Base-by-base conservation (phyloP, 768 basidiomycete species). In the Gelatoporia subvermispora region DNA sequence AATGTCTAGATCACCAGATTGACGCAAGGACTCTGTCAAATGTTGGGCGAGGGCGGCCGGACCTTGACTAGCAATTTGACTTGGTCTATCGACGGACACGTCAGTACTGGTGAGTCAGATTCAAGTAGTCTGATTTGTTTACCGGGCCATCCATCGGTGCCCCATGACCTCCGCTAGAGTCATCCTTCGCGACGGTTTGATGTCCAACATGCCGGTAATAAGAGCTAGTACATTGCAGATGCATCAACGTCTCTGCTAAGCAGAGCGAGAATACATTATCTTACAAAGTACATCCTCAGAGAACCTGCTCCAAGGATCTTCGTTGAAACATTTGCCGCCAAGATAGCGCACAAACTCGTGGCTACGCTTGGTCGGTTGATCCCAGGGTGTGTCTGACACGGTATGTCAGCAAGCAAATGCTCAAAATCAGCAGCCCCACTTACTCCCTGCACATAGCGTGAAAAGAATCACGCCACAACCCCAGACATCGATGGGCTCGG, bases 401-500 rank as follows among this genome's bases (percentile, higher is more conserved):
- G 21, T 22, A 39, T 39, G 43, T 22, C 20, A 11, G 38, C 8
- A 15, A n/a, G n/a, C 13, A 31, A 31, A 31, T 31, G 28, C 28
- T 7, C 28, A 7, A 7, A 31, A 13, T 31, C 28, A 31, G 7
- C 28, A 13, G 0, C 38, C 63, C 63, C 52, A 74, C 85, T 31
- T 62, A 95, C 95, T 98, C 41, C 96, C 96, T 8, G 78, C 84
- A 0, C 98, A 72, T 40, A 99, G 71, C 0, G 95, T 89, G 63
- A 89, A 98, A 1, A 99, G 71, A 40, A 99, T 95, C 22, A 98
- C 88, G 1, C 96, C 96, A 36, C 90, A 79, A 0, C 93, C 93
- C 96, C 96, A 99, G 8, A 91, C 82, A 63, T 99, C 96, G 20
- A 98, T 79, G 0, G 96, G 93, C 49, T 96, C 92, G 2, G 93